Evolutionary conservation across 768 basidiomycete genomes (phyloP), one percentile per base, ranked within the genome.

Genomic region (Boletus bicolor): DNA sequence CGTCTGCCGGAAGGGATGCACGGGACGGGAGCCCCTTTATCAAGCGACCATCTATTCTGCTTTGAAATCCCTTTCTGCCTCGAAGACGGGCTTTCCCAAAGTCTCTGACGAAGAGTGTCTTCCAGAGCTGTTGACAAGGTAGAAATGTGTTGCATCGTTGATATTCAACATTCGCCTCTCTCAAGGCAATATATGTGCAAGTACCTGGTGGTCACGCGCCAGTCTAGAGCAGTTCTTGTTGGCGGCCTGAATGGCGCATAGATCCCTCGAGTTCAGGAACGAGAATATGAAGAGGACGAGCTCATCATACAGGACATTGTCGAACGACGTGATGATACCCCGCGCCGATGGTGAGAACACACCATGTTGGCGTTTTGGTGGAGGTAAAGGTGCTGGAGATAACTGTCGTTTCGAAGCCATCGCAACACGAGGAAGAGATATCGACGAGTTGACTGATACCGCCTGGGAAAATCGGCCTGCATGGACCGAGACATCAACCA

Each of bases 211-310:
- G 68, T 90, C 89, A 44, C 75, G 74, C 5, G 87, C 79, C 11
- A 91, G 75, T 46, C 89, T 75, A 11, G 80, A 77, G 80, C 87
- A 91, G 61, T 83, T 85, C 57, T 75, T 77, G 70, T 79, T 89
- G 44, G 81, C 81, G 14, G 77, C 69, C 68, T 89, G 85, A 26
- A 80, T 73, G 11, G 77, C 67, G 65, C 90, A 91, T 30, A 92
- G 82, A 70, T 90, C 89, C 21, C 70, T 62, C 74, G 79, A 83
- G 32, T 81, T 77, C 38, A 92, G 77, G 71, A 85, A 79, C 2
- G 88, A 84, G 75, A 92, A 88, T 52, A 91, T 83, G 64, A 77
- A 79, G 21, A 91, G 75, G 44, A 90, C 74, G 44, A 92, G 80
- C 72, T 92, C 89, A 63, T 92, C 90, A 65, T 83, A 91, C 42